These are phyloP conservation scores for Leccinum laetum DNA, from an alignment of 1,284 basidiomycete species.

Conservation along the genomic window DNA sequence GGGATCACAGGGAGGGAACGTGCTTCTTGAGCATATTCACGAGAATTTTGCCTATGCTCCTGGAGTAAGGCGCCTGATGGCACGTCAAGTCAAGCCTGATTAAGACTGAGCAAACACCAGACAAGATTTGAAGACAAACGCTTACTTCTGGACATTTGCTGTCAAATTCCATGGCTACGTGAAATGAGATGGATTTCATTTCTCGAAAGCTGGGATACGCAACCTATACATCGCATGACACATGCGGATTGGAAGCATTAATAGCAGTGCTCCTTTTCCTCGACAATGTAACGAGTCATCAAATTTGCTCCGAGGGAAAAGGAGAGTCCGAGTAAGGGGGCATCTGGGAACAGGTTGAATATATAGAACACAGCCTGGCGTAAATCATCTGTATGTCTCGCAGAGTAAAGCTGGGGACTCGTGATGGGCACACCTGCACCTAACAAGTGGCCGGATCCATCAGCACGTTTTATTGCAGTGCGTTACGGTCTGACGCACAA, in stretches of 20 bases:
- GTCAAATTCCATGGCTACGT: slow-evolving; percentile 76
- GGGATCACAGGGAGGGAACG: slow-evolving; percentile 47
- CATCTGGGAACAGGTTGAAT: slow-evolving; percentile 71
- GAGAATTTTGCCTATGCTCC: slow-evolving; percentile 74
- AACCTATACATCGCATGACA: slow-evolving; percentile 76
- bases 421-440: slow-evolving; percentile 85
- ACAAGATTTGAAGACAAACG: slow-evolving; percentile 18
- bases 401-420: slow-evolving; percentile 84
- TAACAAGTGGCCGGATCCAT: slow-evolving; percentile 29
- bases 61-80: slow-evolving; percentile 73
- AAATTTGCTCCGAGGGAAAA: slow-evolving; percentile 78
- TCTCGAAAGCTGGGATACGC: slow-evolving; percentile 6
- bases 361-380: slow-evolving; percentile 83
- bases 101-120: slow-evolving; percentile 11
- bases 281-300: slow-evolving; percentile 87
- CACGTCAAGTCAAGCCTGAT: slow-evolving; percentile 62
- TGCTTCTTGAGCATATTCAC: slow-evolving; percentile 66
- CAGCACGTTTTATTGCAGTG: slow-evolving; percentile 11
- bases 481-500: slow-evolving; percentile 52
- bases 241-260: slow-evolving; percentile 72
- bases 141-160: slow-evolving; percentile 57
- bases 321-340: slow-evolving; percentile 84
- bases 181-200: slow-evolving; percentile 12
- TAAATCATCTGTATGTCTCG: slow-evolving; percentile 84
- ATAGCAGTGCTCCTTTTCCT: slow-evolving; percentile 55